These are phyloP conservation scores for Sugiyamaella smithiae DNA, from an alignment of 805 yeast species.

Conservation along the genomic window DNA sequence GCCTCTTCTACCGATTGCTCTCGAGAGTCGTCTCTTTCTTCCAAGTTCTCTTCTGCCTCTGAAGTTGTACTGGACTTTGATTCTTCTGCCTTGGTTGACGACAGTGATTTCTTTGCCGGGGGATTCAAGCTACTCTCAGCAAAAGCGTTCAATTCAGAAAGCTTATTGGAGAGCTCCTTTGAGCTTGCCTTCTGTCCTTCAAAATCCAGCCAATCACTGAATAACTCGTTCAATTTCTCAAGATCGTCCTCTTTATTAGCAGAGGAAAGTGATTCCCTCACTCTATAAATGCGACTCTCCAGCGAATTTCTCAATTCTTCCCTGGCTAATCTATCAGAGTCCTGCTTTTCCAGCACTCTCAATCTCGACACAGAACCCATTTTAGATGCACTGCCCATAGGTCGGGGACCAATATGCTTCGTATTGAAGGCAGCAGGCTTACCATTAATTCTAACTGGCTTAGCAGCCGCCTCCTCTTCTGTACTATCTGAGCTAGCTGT, in stretches of 20 bases:
- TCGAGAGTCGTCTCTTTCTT: too few relatives aligned
- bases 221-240: conserved; percentile 34
- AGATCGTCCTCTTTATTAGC: conserved; percentile 42
- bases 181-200: conserved; percentile 54
- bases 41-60: too few relatives aligned
- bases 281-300: conserved; percentile 69
- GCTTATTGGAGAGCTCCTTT: conserved; percentile 14
- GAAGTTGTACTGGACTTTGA: too few relatives aligned
- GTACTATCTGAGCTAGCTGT: conserved; percentile 21
- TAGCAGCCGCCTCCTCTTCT: conserved; percentile 18
- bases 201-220: conserved; percentile 77
- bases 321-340: conserved; percentile 49
- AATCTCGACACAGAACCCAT: conserved; percentile 48
- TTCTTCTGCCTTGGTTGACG: neutral
- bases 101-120: neutral
- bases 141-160: conserved; percentile 11
- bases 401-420: conserved; percentile 43
- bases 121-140: neutral
- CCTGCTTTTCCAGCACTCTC: conserved; percentile 50
- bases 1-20: neutral
- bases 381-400: conserved; percentile 49
- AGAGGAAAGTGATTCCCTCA: conserved; percentile 56
- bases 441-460: conserved; percentile 9
- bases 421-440: conserved; percentile 3
- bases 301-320: conserved; percentile 64